Base-by-base conservation (phyloP, 345 rosid species). In the Geranium rotundifolium region DNA sequence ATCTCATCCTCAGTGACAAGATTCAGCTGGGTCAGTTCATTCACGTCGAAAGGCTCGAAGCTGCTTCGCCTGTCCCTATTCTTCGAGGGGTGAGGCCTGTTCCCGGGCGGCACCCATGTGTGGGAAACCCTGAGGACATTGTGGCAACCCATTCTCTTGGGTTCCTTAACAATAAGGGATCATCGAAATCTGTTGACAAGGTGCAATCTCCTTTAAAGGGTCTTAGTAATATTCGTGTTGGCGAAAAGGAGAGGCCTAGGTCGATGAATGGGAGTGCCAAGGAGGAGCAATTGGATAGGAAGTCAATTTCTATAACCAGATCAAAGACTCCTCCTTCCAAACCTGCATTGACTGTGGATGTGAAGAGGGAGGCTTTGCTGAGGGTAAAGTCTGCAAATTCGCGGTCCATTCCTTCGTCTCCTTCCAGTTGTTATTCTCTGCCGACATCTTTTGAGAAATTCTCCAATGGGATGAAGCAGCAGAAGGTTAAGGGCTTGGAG, bases 51-150 rank as follows among this genome's bases (percentile, higher is more conserved):
- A 87, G 87, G 76, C 87, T 93, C 49, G 87, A 90, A 76, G 76
- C 96, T 7, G 91, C 91, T 56, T 87, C 97, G 0, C 97, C 99
- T 20, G 99, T 93, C 10, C 99, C 99, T 2, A 80, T 93, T 70
- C 79, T 93, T 67, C 76, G 75, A 46, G 99, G 99, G 70, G 97
- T 93, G 72, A 83, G 93, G 75, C 99, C 99, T 0, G 80, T 93
- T 57, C 99, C 99, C 2, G 99, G 99, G 50, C 79, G 99, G 67
- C 99, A 90, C 71, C 83, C 90, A 17, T 93, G 99, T 74, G 83
- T 93, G 34, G 99, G 99, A n/a, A 76, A 67, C 79, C 99, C 99
- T 31, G 96, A 87, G 72, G 99, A 93, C 72, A 90, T 93, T 65
- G 97, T 83, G 63, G 99, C 95, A 41, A 82, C 97, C 62, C 84